phyloP scores from a whole-genome alignment of 2,329 filamentous ascomycete species.

The Pseudofabraea citricarpa region DNA sequence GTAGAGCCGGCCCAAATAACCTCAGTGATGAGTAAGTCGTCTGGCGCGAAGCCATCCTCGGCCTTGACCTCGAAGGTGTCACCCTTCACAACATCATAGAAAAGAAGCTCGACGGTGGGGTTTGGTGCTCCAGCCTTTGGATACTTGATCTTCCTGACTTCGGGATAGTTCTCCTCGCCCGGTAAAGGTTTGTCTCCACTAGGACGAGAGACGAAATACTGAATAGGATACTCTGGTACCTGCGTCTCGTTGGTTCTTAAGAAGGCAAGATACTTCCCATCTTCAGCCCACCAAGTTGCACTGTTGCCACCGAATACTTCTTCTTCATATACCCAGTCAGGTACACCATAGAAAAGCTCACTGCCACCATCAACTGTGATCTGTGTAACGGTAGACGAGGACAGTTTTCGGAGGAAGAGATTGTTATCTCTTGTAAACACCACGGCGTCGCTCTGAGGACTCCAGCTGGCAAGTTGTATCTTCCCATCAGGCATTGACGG shows the following conservation, averaged over 20 bases:
- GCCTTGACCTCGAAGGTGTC: conserved; percentile 79
- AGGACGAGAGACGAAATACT: conserved; percentile 87
- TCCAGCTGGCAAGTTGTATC: conserved; percentile 86
- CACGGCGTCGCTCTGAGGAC: conserved; percentile 77
- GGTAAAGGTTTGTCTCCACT: conserved; percentile 63
- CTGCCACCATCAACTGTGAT: conserved; percentile 84
- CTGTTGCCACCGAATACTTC: conserved; percentile 77
- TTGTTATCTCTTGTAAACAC: conserved; percentile 93
- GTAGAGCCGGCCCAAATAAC: conserved; percentile 78
- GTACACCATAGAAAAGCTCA: conserved; percentile 90
- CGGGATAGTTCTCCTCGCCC: conserved; percentile 84
- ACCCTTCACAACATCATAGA: conserved; percentile 76
- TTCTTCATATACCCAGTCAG: conserved; percentile 93
- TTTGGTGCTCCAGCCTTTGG: conserved; percentile 94
- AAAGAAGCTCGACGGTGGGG: conserved; percentile 79
- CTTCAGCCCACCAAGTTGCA: conserved; percentile 92
- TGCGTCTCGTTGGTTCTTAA: conserved; percentile 88
- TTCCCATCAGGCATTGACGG: conserved; percentile 58
- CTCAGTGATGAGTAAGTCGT: conserved; percentile 87
- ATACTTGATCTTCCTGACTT: conserved; percentile 90
- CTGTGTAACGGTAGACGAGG: conserved; percentile 36
- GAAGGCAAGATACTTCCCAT: conserved; percentile 87
- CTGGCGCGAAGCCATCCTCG: conserved; percentile 69
- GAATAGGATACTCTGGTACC: conserved; percentile 86
- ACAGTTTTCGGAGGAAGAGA: conserved; percentile 70